phyloP scores from a whole-genome alignment of 2,329 filamentous ascomycete species.

The Rhinocladiella similis region DNA sequence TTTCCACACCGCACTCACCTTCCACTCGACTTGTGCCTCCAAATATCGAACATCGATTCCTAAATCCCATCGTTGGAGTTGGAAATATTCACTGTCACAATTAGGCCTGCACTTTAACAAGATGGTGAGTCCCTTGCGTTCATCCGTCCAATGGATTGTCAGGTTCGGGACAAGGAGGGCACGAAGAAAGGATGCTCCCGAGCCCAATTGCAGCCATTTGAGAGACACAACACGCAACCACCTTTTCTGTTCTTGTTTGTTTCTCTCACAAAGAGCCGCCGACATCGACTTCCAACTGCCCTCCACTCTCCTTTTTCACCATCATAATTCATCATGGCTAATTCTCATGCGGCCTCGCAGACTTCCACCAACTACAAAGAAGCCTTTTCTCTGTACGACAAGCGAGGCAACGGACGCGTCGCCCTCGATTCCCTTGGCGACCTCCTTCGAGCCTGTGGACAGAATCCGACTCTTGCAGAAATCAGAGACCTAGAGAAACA shows the following conservation, averaged over 20 bases:
- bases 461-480: conserved; percentile 94
- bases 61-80: too few species aligned
- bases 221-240: conserved; percentile 1
- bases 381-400: conserved; percentile 99
- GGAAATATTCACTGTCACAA: neutral
- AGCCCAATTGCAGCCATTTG: neutral
- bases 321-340: conserved; percentile 19
- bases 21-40: too few species aligned
- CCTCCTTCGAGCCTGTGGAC: conserved; percentile 90
- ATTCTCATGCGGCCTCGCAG: conserved; percentile 44
- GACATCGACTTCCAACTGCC: neutral
- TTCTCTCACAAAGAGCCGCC: neutral
- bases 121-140: conserved; percentile 23
- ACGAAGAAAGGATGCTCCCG: conserved; percentile 10
- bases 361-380: conserved; percentile 98
- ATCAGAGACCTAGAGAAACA: conserved; percentile 90
- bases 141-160: conserved; percentile 19
- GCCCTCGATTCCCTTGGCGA: conserved; percentile 84
- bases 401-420: conserved; percentile 94
- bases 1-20: conserved; percentile 6
- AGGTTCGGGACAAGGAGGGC: neutral
- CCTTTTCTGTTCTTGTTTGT: too few species aligned
- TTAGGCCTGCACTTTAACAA: too few species aligned
- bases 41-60: neutral
- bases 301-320: neutral